These are phyloP conservation scores for Halocafeteria seosinensis DNA, from an alignment of 108 stramenopile genomes.

Conservation along the genomic window DNA sequence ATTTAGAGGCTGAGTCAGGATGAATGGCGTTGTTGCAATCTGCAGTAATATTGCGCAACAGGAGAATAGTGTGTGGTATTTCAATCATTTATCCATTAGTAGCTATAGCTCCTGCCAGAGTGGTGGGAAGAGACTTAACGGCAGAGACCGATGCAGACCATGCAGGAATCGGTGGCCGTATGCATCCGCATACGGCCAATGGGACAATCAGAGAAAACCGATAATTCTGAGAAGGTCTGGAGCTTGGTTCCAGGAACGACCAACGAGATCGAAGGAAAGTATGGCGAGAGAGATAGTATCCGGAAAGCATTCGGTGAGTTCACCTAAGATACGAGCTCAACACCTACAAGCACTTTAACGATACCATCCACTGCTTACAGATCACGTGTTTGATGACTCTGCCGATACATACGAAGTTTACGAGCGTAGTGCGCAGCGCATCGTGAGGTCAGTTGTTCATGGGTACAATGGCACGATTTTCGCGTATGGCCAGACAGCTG, in stretches of 20 bases:
- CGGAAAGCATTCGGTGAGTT: not conserved
- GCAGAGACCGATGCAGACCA: no score
- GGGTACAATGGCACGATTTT: constrained; percentile 4
- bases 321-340: not conserved
- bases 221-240: not conserved
- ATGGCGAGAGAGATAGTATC: not conserved
- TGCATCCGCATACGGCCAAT: not conserved
- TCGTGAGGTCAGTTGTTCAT: not conserved
- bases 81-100: no score
- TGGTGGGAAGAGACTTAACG: no score
- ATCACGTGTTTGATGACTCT: not conserved
- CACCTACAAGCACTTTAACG: not conserved
- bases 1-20: no score
- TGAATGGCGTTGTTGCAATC: no score
- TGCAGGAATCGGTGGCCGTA: not conserved
- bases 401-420: not conserved
- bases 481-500: constrained; percentile 14
- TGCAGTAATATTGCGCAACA: no score
- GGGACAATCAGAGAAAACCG: not conserved
- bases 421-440: not conserved
- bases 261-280: not conserved
- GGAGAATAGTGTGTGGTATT: no score
- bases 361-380: not conserved
- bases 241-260: not conserved
- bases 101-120: no score